Evolutionary conservation across 768 basidiomycete species (phyloP).

Genomic region (Boletus tylopilopsis): DNA sequence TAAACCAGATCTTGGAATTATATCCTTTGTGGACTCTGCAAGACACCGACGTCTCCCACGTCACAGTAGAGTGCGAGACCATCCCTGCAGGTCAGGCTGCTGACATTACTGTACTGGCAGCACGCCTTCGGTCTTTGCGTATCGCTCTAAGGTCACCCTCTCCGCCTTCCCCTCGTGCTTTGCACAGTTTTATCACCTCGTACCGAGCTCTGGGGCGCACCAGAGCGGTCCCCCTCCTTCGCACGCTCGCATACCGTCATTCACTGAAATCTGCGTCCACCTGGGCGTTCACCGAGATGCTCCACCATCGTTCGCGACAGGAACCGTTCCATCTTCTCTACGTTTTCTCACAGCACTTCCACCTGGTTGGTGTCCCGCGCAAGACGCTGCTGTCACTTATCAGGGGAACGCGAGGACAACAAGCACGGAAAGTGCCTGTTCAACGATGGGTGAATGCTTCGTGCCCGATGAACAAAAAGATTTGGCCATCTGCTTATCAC

Average conservation of each 20-base stretch:
- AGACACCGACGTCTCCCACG: background rate
- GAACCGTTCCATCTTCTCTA: constrained; percentile 27
- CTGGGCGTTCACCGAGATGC: constrained; percentile 31
- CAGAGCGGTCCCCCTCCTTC: constrained; percentile 14
- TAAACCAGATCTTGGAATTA: constrained; percentile 7
- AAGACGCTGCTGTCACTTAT: constrained; percentile 20
- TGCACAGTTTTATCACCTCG: constrained; percentile 17
- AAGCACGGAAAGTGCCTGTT: background rate
- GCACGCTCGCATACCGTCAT: constrained; percentile 19
- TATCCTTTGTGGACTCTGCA: constrained; percentile 14
- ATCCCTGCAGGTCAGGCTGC: background rate
- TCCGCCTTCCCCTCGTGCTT: constrained; percentile 19
- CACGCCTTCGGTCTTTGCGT: constrained; percentile 25
- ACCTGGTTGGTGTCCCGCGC: constrained; percentile 48
- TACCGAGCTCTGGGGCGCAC: constrained; percentile 22
- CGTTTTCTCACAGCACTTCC: constrained; percentile 51
- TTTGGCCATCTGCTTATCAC: constrained; percentile 34
- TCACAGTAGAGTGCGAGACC: background rate
- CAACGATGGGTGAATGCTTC: background rate
- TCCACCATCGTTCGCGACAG: constrained; percentile 20
- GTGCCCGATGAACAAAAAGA: constrained; percentile 8
- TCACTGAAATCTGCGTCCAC: constrained; percentile 23
- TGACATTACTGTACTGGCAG: constrained; percentile 12
- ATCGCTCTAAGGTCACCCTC: constrained; percentile 18
- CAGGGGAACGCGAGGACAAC: constrained; percentile 9